Conservation (phyloP, 768 basidiomycete species). For the Nidula microcarpa region DNA sequence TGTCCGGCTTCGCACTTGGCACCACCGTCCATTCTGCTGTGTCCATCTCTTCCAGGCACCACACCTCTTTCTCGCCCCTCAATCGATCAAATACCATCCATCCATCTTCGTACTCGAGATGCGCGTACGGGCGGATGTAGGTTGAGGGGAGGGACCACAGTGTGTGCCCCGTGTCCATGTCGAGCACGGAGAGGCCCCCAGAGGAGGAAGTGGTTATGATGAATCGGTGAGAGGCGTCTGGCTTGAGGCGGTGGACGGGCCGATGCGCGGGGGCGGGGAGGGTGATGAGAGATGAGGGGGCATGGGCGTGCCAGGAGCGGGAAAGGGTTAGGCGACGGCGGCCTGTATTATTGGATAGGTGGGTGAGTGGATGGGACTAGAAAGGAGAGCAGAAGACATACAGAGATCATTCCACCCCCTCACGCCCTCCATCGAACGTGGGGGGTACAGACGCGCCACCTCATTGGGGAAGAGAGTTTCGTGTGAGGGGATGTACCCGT, state of each 20-base stretch:
- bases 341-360: constrained; percentile 29
- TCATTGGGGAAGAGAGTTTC: constrained; percentile 5
- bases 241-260: constrained; percentile 70
- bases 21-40: neutral
- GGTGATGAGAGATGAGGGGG: constrained; percentile 32
- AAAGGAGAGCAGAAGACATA: constrained; percentile 24
- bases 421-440: constrained; percentile 33
- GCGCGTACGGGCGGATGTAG: constrained; percentile 55
- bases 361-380: constrained; percentile 1
- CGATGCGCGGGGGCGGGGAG: constrained; percentile 29
- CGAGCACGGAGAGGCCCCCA: constrained; percentile 60
- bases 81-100: constrained; percentile 67
- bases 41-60: constrained; percentile 44
- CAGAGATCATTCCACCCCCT: constrained; percentile 60
- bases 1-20: too few relatives aligned
- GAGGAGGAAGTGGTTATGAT: constrained; percentile 52
- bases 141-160: constrained; percentile 59
- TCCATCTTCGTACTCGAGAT: constrained; percentile 72
- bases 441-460: constrained; percentile 26
- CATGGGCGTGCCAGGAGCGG: constrained; percentile 54
- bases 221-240: constrained; percentile 60
- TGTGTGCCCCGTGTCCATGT: constrained; percentile 40
- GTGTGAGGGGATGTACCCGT: constrained; percentile 37
- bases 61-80: constrained; percentile 63
- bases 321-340: constrained; percentile 38